phyloP scores from a whole-genome alignment of 352 stramenopile genomes.

The Globisporangium heterothallicum region DNA sequence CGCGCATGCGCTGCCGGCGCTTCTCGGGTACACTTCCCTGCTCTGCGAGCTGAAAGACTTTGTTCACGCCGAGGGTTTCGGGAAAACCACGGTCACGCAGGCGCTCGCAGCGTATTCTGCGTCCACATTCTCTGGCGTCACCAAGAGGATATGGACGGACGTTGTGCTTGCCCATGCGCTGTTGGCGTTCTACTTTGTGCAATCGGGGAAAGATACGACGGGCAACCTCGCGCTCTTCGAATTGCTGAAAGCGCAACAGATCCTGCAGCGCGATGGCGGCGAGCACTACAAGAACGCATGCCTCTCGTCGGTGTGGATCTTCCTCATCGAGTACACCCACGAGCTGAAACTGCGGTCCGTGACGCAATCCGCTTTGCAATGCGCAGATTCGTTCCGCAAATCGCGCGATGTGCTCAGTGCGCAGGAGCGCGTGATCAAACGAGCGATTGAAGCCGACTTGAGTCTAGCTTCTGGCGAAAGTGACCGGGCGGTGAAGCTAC shows the following conservation, averaged over 20 bases:
- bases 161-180: conserved; percentile 49
- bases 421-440: conserved; percentile 46
- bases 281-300: conserved; percentile 19
- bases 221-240: conserved; percentile 66
- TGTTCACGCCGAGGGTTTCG: conserved; percentile 29
- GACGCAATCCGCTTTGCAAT: conserved; percentile 27
- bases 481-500: conserved; percentile 23
- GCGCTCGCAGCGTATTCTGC: conserved; percentile 16
- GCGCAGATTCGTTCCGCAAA: conserved; percentile 28
- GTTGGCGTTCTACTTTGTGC: conserved; percentile 51
- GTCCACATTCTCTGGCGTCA: conserved; percentile 1
- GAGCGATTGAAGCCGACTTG: conserved; percentile 43
- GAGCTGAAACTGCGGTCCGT: conserved; percentile 33
- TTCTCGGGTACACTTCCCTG: conserved; percentile 51
- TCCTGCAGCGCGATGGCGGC: conserved; percentile 18
- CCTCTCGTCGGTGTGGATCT: conserved; percentile 55
- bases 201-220: conserved; percentile 37
- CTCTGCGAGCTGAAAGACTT: conserved; percentile 58
- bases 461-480: conserved; percentile 20
- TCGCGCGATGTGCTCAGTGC: conserved; percentile 32
- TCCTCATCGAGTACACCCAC: conserved; percentile 39
- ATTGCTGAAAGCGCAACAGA: conserved; percentile 48
- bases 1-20: conserved; percentile 23
- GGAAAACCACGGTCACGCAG: conserved; percentile 34
- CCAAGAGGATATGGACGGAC: conserved; percentile 6